These are phyloP conservation scores for Bruguiera gymnorhiza DNA, from an alignment of 345 rosid species.

Conservation along the genomic window DNA sequence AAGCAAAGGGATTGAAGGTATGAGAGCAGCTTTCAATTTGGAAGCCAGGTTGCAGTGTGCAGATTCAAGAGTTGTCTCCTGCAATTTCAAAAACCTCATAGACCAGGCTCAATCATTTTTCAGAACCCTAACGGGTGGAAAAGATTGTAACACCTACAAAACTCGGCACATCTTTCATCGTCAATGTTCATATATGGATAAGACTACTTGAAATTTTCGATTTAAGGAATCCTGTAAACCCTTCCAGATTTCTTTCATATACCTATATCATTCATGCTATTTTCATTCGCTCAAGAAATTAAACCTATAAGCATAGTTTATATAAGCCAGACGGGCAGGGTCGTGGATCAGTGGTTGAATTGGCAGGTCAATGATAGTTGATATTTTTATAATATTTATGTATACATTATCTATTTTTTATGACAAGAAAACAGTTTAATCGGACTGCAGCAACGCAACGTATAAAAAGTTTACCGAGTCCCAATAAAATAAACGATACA, in stretches of 20 bases:
- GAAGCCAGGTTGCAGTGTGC: conserved; percentile 1
- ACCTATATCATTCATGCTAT: background rate
- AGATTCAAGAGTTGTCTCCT: background rate
- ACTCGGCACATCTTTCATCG: conserved; percentile 1
- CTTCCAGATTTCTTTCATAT: background rate
- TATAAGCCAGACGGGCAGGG: too few species aligned
- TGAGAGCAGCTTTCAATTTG: conserved; percentile 20
- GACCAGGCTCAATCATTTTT: background rate
- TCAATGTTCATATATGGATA: conserved; percentile 18
- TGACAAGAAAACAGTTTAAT: too few species aligned
- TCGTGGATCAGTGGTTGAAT: too few species aligned
- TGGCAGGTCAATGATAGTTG: too few species aligned
- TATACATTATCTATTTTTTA: too few species aligned
- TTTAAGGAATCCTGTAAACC: background rate
- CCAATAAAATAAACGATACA: too few species aligned
- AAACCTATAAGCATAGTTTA: too few species aligned
- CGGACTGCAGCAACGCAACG: too few species aligned
- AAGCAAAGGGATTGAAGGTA: conserved; percentile 57
- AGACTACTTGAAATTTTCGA: conserved; percentile 2
- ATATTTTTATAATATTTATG: too few species aligned
- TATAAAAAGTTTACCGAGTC: background rate
- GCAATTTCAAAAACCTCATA: background rate
- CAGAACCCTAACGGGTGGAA: conserved; percentile 2
- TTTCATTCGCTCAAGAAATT: too few species aligned
- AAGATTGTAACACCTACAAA: background rate